These are phyloP conservation scores for Diphasiastrum complanatum DNA, from an alignment of 83 land plant genomes.

Conservation along the genomic window DNA sequence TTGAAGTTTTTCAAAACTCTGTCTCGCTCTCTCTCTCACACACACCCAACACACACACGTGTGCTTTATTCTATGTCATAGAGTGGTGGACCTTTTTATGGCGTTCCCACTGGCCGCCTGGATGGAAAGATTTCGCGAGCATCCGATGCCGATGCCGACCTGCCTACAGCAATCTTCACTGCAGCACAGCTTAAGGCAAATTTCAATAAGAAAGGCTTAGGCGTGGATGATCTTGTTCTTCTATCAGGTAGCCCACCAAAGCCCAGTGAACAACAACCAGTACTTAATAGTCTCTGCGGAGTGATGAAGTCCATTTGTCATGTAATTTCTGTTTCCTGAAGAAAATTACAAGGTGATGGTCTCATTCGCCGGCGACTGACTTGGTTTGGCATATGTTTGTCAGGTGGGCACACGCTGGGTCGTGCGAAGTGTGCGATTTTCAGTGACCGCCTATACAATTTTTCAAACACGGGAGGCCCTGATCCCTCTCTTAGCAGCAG, in stretches of 20 bases:
- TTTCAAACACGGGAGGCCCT: neutral
- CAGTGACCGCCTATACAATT: constrained; percentile 7
- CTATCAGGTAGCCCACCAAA: neutral
- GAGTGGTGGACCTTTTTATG: neutral
- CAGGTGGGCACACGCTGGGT: constrained; percentile 9
- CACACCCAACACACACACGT: neutral
- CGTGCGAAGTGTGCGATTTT: neutral
- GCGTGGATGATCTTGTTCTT: neutral
- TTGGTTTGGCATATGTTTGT: neutral
- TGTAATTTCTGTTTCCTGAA: neutral
- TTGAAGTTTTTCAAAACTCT: too few relatives aligned
- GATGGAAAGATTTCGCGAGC: neutral
- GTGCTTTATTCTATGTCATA: too few relatives aligned
- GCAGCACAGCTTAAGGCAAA: neutral
- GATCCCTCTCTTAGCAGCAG: neutral
- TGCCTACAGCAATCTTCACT: neutral
- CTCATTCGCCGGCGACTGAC: neutral
- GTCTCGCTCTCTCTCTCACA: neutral
- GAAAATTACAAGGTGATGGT: neutral
- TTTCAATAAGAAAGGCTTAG: neutral
- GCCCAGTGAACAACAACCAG: too few relatives aligned
- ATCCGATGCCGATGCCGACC: neutral
- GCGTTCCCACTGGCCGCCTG: neutral
- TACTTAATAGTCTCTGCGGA: too few relatives aligned
- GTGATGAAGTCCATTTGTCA: too few relatives aligned